Evolutionary conservation across 441 rosid genomes (phyloP).

Genomic region (Erodium chrysanthum): DNA sequence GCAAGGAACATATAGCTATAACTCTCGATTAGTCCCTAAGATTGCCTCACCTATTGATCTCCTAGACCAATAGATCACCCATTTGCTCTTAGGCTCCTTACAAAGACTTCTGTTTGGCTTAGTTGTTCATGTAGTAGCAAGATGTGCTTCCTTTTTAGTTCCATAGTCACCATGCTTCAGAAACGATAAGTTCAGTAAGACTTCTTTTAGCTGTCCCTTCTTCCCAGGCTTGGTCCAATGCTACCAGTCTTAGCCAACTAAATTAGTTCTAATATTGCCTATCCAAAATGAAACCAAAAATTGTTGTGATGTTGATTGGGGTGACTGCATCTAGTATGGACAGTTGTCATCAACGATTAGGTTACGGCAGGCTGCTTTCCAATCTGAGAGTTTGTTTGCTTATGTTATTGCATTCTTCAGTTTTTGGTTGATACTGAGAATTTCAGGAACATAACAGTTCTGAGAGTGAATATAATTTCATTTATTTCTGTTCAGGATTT

Average conservation of each 20-base stretch:
- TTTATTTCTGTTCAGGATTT: conserved; percentile 43
- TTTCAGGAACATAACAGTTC: not conserved
- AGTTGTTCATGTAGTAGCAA: not conserved
- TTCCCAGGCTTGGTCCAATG: not conserved
- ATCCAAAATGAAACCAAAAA: not conserved
- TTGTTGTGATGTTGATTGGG: not conserved
- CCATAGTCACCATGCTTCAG: not conserved
- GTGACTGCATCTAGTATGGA: not conserved
- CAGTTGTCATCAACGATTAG: not conserved
- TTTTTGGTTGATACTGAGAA: not conserved
- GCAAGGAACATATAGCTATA: not conserved
- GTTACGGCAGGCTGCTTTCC: not conserved
- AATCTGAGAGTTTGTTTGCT: not conserved
- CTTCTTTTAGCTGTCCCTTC: not conserved
- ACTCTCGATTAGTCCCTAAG: not conserved
- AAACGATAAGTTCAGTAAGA: not conserved
- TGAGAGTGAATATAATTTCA: not conserved
- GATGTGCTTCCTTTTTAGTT: not conserved
- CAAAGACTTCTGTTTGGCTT: not conserved
- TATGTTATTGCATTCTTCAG: not conserved
- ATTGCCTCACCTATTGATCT: no score
- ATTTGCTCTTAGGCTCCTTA: no score
- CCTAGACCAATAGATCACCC: no score
- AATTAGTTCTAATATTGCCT: not conserved
- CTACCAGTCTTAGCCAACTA: not conserved